A percentile compares a stretch with the other conserved stretches of the same genome.
phyloP scores from a whole-genome alignment of 306 rosid species.

The Lagenaria siceraria region DNA sequence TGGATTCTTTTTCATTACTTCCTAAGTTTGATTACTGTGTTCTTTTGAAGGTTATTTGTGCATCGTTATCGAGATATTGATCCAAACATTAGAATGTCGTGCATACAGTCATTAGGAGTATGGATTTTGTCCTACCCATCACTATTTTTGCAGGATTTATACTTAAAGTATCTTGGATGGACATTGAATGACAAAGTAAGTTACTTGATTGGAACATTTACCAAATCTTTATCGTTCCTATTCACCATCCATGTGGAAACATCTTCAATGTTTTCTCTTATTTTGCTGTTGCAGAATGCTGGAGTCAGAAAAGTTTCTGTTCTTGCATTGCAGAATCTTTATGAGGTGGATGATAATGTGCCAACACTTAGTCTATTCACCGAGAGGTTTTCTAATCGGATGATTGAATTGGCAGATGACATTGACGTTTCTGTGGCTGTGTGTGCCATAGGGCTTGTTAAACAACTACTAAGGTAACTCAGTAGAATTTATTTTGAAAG shows the following conservation, averaged over 20 bases:
- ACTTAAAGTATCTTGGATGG: slow-evolving; percentile 97
- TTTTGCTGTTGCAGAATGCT: slow-evolving; percentile 44
- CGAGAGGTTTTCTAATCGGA: slow-evolving; percentile 84
- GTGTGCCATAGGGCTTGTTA: slow-evolving; percentile 88
- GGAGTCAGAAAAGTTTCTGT: slow-evolving; percentile 87
- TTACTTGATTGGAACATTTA: slow-evolving; percentile 12
- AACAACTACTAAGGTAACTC: slow-evolving; percentile 69
- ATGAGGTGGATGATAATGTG: slow-evolving; percentile 81
- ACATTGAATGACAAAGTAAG: slow-evolving; percentile 88
- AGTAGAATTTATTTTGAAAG: slow-evolving; percentile 5
- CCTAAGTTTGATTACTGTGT: slow-evolving; percentile 18
- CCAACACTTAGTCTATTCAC: slow-evolving; percentile 85
- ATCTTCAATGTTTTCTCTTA: slow-evolving; percentile 1
- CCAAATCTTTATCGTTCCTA: slow-evolving; percentile 9
- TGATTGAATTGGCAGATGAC: slow-evolving; percentile 98
- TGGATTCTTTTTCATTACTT: slow-evolving; percentile 12
- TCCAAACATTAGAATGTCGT: slow-evolving; percentile 72
- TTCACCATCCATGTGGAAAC: slow-evolving; percentile 8
- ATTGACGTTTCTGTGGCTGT: slow-evolving; percentile 86
- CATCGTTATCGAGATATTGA: slow-evolving; percentile 96
- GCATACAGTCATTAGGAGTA: slow-evolving; percentile 83
- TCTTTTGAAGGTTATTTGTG: slow-evolving; percentile 79
- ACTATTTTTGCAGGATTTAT: slow-evolving; percentile 86
- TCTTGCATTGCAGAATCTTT: slow-evolving; percentile 78
- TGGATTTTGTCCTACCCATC: slow-evolving; percentile 96